Evolutionary conservation across 306 rosid species (phyloP).

Genomic region (Alnus rubra): DNA sequence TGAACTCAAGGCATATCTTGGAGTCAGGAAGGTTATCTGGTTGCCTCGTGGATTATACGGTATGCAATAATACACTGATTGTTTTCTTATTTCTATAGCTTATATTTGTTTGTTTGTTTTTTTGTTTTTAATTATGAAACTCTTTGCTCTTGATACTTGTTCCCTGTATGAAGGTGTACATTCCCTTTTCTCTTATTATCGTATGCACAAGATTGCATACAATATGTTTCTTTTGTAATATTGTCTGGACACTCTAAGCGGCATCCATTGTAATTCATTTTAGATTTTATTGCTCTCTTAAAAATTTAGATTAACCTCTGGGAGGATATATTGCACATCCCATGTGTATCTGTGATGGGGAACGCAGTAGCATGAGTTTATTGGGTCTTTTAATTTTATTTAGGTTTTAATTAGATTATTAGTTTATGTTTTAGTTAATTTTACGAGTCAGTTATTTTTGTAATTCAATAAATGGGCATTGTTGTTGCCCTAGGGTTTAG

Average conservation of each 20-base stretch:
- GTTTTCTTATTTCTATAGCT: constrained; percentile 9
- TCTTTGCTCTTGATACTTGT: constrained; percentile 13
- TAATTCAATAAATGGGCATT: no score
- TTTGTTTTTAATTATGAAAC: background rate
- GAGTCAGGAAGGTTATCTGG: constrained; percentile 82
- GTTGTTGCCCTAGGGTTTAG: no score
- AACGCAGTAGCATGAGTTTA: no score
- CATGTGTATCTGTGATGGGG: background rate
- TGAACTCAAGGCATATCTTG: constrained; percentile 79
- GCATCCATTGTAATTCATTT: constrained; percentile 1
- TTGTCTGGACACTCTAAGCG: background rate
- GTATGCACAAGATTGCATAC: background rate
- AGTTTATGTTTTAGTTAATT: no score
- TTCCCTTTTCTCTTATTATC: background rate
- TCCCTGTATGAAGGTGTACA: background rate
- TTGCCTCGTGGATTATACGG: constrained; percentile 87
- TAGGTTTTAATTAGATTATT: no score
- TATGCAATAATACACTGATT: constrained; percentile 36
- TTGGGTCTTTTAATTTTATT: no score
- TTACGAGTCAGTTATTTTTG: no score
- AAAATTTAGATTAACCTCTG: background rate
- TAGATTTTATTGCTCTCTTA: background rate
- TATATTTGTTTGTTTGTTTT: constrained; percentile 1
- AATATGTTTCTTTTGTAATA: background rate
- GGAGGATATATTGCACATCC: background rate